These are phyloP conservation scores for Clausena lansium DNA, from an alignment of 345 rosid genomes.

Conservation along the genomic window DNA sequence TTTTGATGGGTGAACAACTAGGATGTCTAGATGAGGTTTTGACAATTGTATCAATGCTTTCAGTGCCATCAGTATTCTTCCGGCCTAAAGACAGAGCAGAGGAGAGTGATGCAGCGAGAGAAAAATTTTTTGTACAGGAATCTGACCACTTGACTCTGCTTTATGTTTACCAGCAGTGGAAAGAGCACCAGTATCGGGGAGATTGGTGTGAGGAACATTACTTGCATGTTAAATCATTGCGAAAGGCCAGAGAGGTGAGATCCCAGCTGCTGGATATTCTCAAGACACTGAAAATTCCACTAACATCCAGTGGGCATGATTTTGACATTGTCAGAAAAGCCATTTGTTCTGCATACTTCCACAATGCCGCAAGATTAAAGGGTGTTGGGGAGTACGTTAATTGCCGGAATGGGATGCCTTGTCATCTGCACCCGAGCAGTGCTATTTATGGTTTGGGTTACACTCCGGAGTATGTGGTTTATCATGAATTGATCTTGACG, in stretches of 20 bases:
- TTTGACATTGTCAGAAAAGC: conserved; percentile 78
- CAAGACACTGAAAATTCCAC: conserved; percentile 74
- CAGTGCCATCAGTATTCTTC: conserved; percentile 96
- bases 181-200: conserved; percentile 87
- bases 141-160: conserved; percentile 88
- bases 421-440: conserved; percentile 94
- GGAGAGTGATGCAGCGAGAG: conserved; percentile 93
- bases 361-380: conserved; percentile 82
- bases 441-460: conserved; percentile 87
- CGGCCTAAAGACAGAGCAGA: conserved; percentile 95
- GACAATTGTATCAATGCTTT: conserved; percentile 98
- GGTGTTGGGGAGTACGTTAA: conserved; percentile 97
- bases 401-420: conserved; percentile 85
- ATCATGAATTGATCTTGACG: conserved; percentile 87
- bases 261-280: conserved; percentile 94
- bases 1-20: conserved; percentile 83
- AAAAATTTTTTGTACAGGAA: conserved; percentile 87
- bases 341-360: conserved; percentile 94
- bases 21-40: conserved; percentile 85
- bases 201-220: conserved; percentile 93
- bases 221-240: conserved; percentile 79
- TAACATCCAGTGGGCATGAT: conserved; percentile 71
- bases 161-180: conserved; percentile 93
- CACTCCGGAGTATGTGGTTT: conserved; percentile 83
- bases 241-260: conserved; percentile 91